Evolutionary conservation across 2,329 filamentous ascomycete species (phyloP).

Genomic region (Aureobasidium sp.): DNA sequence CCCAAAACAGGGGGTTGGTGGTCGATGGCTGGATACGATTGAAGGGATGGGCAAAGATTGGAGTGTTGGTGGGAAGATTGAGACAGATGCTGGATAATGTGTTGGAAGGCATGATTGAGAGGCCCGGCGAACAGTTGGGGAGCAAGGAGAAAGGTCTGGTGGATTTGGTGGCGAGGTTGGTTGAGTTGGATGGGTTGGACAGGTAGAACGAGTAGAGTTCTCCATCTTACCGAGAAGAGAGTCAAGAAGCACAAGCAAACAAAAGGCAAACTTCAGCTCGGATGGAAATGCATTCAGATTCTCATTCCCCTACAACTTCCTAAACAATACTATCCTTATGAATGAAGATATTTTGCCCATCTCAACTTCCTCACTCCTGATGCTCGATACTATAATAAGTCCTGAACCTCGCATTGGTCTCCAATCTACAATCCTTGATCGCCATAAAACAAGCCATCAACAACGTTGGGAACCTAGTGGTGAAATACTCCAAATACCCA

Average conservation of each 20-base stretch:
- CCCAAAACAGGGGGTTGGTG: slow-evolving; percentile 73
- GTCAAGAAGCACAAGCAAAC: too few relatives aligned
- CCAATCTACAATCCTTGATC: slow-evolving; percentile 57
- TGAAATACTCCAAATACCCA: slow-evolving; percentile 81
- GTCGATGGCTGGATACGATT: slow-evolving; percentile 87
- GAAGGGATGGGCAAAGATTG: slow-evolving; percentile 88
- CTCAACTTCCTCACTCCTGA: neutral
- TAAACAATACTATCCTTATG: too few relatives aligned
- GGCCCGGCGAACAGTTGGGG: slow-evolving; percentile 44
- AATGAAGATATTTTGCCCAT: too few relatives aligned
- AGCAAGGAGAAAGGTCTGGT: slow-evolving; percentile 55
- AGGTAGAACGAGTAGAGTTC: slow-evolving; percentile 15
- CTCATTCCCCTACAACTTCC: too few relatives aligned
- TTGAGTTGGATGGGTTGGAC: slow-evolving; percentile 70
- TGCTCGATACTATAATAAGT: slow-evolving; percentile 49
- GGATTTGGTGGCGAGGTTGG: slow-evolving; percentile 65
- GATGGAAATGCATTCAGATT: too few relatives aligned
- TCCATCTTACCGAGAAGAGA: too few relatives aligned
- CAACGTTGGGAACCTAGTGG: slow-evolving; percentile 65
- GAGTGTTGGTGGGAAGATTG: slow-evolving; percentile 75
- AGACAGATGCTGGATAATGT: slow-evolving; percentile 80
- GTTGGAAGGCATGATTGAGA: slow-evolving; percentile 71
- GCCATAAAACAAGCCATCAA: slow-evolving; percentile 72
- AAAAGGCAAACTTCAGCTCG: too few relatives aligned
- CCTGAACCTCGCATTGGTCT: slow-evolving; percentile 57